A percentile compares a stretch with the other conserved stretches of the same genome.
These are phyloP conservation scores for peach (Prunus persica) DNA, from an alignment of 306 rosid genomes.

Conservation along the genomic window Prunus_persica_NCBIv2 NC_034011.1:25877001-25877500, in stretches of 20 bases:
- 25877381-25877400: constrained; percentile 38
- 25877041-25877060: constrained; percentile 79
- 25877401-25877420: constrained; percentile 44
- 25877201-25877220: constrained; percentile 67
- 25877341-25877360: constrained; percentile 12
- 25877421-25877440: constrained; percentile 53
- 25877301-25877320: neutral
- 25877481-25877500: neutral
- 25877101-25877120: neutral
- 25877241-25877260: neutral
- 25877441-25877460: constrained; percentile 9
- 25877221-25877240: neutral
- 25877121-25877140: constrained; percentile 3
- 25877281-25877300: no score
- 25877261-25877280: neutral
- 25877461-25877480: neutral
- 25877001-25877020: constrained; percentile 77
- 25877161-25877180: constrained; percentile 79
- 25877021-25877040: constrained; percentile 85
- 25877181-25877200: constrained; percentile 63
- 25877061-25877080: constrained; percentile 15
- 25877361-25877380: neutral
- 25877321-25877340: constrained; percentile 23
- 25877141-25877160: constrained; percentile 29
- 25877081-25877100: neutral